Conservation (phyloP, 495 filamentous ascomycete species). For the Sabuloglossum arenarium region DNA sequence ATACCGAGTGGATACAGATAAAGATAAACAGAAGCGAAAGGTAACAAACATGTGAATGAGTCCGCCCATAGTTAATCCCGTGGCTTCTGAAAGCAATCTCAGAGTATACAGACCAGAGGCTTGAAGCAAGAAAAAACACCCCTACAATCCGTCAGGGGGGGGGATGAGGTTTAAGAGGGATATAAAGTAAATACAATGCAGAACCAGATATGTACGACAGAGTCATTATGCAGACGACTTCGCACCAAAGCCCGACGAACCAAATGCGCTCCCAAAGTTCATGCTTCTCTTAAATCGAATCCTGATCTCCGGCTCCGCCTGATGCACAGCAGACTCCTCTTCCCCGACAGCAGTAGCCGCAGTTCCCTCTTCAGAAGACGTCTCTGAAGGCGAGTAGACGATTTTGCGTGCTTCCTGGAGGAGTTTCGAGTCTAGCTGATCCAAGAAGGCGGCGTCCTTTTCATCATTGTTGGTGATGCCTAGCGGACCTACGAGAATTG, state of each 20-base stretch:
- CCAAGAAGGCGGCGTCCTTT: slow-evolving; percentile 9
- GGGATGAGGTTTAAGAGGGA: background rate
- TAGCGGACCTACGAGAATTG: slow-evolving; percentile 6
- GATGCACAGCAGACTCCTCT: background rate
- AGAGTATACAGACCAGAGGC: too few species aligned
- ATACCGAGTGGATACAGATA: too few species aligned
- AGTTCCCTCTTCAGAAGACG: background rate
- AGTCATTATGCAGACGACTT: background rate
- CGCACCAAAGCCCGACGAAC: background rate
- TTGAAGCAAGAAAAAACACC: too few species aligned
- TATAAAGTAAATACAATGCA: background rate
- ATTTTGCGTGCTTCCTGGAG: slow-evolving; percentile 9
- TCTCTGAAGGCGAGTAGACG: slow-evolving; percentile 5
- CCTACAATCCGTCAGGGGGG: background rate
- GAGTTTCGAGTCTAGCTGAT: slow-evolving; percentile 10
- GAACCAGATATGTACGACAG: background rate
- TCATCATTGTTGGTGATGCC: slow-evolving; percentile 7
- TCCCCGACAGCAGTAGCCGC: background rate
- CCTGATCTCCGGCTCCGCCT: slow-evolving; percentile 2
- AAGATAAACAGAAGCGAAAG: too few species aligned
- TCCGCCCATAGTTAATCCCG: too few species aligned
- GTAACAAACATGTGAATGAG: too few species aligned
- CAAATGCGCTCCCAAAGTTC: slow-evolving; percentile 7
- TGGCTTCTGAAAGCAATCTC: too few species aligned
- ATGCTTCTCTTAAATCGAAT: slow-evolving; percentile 6